A percentile compares a stretch with the other conserved stretches of the same genome.
Evolutionary conservation across 1,284 basidiomycete species (phyloP).

Genomic region (Clitocybe nebularis): DNA sequence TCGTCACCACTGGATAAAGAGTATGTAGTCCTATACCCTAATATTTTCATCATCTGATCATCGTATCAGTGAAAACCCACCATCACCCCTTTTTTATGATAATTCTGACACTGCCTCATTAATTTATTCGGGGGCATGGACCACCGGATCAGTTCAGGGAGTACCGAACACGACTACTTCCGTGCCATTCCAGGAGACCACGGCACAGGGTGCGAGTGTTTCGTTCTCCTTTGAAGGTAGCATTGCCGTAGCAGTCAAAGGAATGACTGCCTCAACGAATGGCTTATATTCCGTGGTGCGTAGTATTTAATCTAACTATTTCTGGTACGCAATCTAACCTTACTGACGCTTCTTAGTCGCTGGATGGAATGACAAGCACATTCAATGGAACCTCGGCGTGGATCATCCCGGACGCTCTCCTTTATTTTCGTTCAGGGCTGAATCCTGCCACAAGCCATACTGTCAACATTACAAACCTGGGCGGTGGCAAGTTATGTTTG

Average conservation of each 20-base stretch:
- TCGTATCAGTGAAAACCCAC: conserved; percentile 14
- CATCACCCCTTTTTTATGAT: conserved; percentile 18
- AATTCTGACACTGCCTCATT: conserved; percentile 25
- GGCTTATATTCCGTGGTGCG: conserved; percentile 25
- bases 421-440: conserved; percentile 30
- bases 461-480: conserved; percentile 25
- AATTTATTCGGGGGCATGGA: conserved; percentile 25
- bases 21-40: conserved; percentile 8
- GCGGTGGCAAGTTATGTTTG: conserved; percentile 16
- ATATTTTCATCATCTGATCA: conserved; percentile 15
- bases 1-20: conserved; percentile 15
- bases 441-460: conserved; percentile 25
- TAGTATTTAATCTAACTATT: conserved; percentile 2
- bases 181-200: conserved; percentile 24
- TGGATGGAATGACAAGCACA: conserved; percentile 22
- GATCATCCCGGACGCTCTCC: conserved; percentile 29
- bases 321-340: not conserved
- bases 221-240: conserved; percentile 24
- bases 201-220: conserved; percentile 20
- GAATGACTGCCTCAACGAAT: conserved; percentile 21
- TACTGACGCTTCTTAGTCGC: conserved; percentile 12
- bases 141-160: conserved; percentile 12
- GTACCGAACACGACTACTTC: conserved; percentile 26
- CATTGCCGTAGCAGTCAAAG: conserved; percentile 24
- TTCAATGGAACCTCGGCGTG: conserved; percentile 31